phyloP scores from a whole-genome alignment of 805 yeast genomes.

The Metschnikowia anglica region DNA sequence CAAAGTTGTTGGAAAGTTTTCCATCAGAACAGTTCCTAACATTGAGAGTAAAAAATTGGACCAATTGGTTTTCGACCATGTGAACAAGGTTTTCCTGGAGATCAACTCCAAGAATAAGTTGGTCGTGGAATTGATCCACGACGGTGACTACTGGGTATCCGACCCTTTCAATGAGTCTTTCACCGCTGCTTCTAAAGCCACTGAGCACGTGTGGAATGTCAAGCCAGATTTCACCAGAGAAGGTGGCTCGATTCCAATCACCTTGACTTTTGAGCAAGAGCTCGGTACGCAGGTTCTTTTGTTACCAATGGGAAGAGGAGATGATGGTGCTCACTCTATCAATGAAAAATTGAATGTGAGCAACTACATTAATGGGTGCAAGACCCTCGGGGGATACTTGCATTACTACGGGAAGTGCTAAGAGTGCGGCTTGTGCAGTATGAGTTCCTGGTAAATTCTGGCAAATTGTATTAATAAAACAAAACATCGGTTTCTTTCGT shows the following conservation, averaged over 20 bases:
- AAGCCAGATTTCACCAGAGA: constrained; percentile 98
- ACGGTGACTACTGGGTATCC: constrained; percentile 94
- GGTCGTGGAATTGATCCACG: constrained; percentile 79
- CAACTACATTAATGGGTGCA: constrained; percentile 91
- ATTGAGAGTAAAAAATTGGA: constrained; percentile 80
- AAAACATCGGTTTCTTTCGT: no score
- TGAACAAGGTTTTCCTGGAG: constrained; percentile 61
- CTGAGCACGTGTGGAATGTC: constrained; percentile 89
- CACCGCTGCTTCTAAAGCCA: constrained; percentile 92
- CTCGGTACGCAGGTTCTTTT: constrained; percentile 82
- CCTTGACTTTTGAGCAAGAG: constrained; percentile 86
- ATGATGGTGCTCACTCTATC: constrained; percentile 98
- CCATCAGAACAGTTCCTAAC: constrained; percentile 96
- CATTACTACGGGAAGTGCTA: constrained; percentile 62
- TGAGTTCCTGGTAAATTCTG: background rate
- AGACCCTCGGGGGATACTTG: constrained; percentile 89
- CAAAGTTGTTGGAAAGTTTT: constrained; percentile 89
- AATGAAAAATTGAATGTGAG: constrained; percentile 89
- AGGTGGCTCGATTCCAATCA: constrained; percentile 98
- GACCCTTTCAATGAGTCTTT: constrained; percentile 91
- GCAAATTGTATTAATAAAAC: no score
- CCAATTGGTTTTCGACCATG: constrained; percentile 69
- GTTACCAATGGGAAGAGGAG: constrained; percentile 98
- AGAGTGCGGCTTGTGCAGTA: background rate
- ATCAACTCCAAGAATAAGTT: constrained; percentile 76